Percentiles rank a stretch among this genome's conserved stretches.
These are phyloP conservation scores for Salix exigua DNA, from an alignment of 345 rosid genomes.

Conservation along the genomic window DNA sequence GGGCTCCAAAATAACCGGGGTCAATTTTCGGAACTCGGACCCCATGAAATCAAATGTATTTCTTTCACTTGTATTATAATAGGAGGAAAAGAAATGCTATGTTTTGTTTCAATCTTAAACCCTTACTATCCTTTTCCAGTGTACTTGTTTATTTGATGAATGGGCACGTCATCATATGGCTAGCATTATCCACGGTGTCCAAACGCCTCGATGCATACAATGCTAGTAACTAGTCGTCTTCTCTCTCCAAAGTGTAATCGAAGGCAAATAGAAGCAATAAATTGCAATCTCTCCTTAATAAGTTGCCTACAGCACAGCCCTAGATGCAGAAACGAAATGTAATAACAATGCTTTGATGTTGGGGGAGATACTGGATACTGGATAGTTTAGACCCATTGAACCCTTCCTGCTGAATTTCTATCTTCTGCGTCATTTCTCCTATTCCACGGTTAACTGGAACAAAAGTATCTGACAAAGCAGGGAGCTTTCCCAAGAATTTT, in stretches of 20 bases:
- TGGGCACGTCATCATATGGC: background rate
- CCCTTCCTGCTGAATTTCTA: conserved; percentile 38
- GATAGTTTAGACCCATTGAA: conserved; percentile 35
- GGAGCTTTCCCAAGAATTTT: conserved; percentile 33
- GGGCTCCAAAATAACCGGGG: conserved; percentile 16
- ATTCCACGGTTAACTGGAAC: conserved; percentile 19
- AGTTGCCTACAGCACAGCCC: background rate
- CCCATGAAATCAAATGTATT: conserved; percentile 18
- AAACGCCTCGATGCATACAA: background rate
- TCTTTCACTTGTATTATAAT: conserved; percentile 24
- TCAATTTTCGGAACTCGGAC: conserved; percentile 7
- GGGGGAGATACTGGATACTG: conserved; percentile 32
- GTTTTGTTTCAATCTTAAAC: background rate
- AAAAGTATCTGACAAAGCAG: conserved; percentile 32
- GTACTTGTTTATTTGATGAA: background rate
- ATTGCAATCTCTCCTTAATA: background rate
- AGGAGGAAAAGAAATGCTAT: background rate
- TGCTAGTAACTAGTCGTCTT: background rate
- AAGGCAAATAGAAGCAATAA: background rate
- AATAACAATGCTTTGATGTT: no score
- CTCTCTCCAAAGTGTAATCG: background rate
- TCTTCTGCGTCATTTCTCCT: conserved; percentile 34
- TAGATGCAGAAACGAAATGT: background rate
- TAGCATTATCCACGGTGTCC: background rate
- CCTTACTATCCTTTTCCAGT: background rate